Evolutionary conservation across 2,329 filamentous ascomycete genomes (phyloP).

Genomic region (Colletotrichum gigasporum): DNA sequence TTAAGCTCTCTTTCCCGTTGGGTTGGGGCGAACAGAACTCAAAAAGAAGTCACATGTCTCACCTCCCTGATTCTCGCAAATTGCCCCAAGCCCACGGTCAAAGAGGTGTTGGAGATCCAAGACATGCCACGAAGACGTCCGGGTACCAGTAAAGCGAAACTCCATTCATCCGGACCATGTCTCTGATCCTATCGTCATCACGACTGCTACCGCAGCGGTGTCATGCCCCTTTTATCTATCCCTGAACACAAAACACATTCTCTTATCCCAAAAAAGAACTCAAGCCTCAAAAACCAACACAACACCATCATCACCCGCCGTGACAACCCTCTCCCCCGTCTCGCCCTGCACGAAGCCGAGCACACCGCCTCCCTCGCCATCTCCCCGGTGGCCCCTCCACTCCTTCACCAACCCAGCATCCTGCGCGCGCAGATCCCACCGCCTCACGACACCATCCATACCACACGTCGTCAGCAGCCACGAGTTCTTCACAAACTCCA

Average conservation of each 20-base stretch:
- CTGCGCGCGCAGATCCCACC: constrained; percentile 83
- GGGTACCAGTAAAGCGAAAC: not conserved
- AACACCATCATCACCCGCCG: constrained; percentile 87
- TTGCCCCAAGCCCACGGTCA: too few species aligned
- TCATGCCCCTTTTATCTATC: constrained; percentile 21
- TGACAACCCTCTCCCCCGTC: constrained; percentile 79
- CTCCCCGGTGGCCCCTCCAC: constrained; percentile 89
- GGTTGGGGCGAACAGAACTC: too few species aligned
- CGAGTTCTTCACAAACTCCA: constrained; percentile 78
- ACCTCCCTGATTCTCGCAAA: too few species aligned
- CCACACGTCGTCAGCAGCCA: constrained; percentile 88
- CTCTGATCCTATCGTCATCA: not conserved
- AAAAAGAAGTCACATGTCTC: too few species aligned
- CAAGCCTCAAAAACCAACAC: constrained; percentile 73
- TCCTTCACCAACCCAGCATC: constrained; percentile 78
- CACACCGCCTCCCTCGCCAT: constrained; percentile 88
- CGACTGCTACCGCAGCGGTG: not conserved
- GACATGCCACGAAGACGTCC: not conserved
- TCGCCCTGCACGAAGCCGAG: constrained; percentile 89
- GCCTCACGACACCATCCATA: constrained; percentile 88
- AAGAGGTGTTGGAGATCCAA: too few species aligned
- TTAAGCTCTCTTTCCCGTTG: too few species aligned
- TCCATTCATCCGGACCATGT: not conserved
- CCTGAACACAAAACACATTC: not conserved
- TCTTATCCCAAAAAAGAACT: not conserved